Base-by-base conservation (phyloP, 2,329 filamentous ascomycete species). In the Ophiostoma sp. region DNA sequence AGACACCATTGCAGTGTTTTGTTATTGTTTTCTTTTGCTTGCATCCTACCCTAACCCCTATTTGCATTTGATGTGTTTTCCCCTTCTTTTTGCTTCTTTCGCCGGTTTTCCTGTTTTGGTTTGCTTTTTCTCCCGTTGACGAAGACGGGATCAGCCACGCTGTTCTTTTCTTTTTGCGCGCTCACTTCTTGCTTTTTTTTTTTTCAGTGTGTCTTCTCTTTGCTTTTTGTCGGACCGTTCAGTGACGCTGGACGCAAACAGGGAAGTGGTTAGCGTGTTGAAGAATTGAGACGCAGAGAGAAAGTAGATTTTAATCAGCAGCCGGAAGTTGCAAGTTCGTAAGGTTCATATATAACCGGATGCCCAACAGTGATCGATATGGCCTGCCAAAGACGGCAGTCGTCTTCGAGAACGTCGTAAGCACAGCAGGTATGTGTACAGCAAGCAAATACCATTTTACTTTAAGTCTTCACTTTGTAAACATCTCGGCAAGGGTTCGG, bases 401-500 rank as follows among this genome's bases (percentile, higher is more conserved):
- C n/a, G n/a, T n/a, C n/a, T n/a, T n/a, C n/a, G n/a, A n/a, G n/a
- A n/a, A n/a, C n/a, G n/a, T n/a, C n/a, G n/a, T n/a, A n/a, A n/a
- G n/a, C n/a, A n/a, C n/a, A n/a, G n/a, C n/a, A n/a, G n/a, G n/a
- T n/a, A n/a, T n/a, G n/a, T n/a, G n/a, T n/a, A n/a, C n/a, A n/a
- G n/a, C n/a, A n/a, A n/a, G n/a, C n/a, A n/a, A n/a, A n/a, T n/a
- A n/a, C n/a, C n/a, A n/a, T n/a, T n/a, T n/a, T n/a, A n/a, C n/a
- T n/a, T 45, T 45, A 45, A 15, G 42, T 17, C 15, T 50, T 42
- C 11, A 42, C 11, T 11, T 42, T 42, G 39, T 42, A 2, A 42
- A 42, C n/a, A 22, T 52, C 50, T 64, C 59, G 59, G 59, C 59
- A 42, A 64, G 59, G 59, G 59, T 42, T 64, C 59, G 59, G 59